phyloP scores from a whole-genome alignment of 2,329 filamentous ascomycete species.

The Aspergillus tanneri region DNA sequence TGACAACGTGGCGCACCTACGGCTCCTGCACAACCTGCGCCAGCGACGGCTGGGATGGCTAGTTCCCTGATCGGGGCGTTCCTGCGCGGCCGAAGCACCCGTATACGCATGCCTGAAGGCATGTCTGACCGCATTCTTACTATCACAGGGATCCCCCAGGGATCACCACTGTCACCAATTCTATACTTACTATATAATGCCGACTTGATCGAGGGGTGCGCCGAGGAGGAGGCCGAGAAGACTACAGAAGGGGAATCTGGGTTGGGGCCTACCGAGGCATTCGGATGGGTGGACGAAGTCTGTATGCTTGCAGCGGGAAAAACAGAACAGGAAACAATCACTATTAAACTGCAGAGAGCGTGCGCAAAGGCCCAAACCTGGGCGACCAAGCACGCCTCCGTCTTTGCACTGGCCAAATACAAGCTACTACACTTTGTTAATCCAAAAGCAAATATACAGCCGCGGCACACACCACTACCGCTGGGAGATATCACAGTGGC shows the following conservation, averaged over 20 bases:
- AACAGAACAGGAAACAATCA: background rate
- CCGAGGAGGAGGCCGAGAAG: too few relatives aligned
- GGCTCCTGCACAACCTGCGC: too few relatives aligned
- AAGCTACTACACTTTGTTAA: conserved; percentile 11
- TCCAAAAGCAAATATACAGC: background rate
- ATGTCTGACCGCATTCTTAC: background rate
- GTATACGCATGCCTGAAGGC: conserved; percentile 3
- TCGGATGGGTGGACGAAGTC: conserved; percentile 5
- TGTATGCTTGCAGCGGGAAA: background rate
- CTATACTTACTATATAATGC: too few relatives aligned
- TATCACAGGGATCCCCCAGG: background rate
- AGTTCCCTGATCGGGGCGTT: background rate
- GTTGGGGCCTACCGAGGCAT: background rate
- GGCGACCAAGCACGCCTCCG: conserved; percentile 7
- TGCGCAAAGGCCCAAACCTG: background rate
- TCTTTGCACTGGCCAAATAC: conserved; percentile 13
- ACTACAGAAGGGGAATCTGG: too few relatives aligned
- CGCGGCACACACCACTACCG: background rate
- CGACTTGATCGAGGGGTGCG: background rate
- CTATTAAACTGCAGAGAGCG: background rate
- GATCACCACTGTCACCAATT: conserved; percentile 9
- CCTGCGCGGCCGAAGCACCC: background rate
- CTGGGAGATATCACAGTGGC: too few relatives aligned
- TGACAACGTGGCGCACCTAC: too few relatives aligned
- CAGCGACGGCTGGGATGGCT: too few relatives aligned